These are phyloP conservation scores for Isabelozyma rhagii DNA, from an alignment of 805 yeast genomes.

Conservation along the genomic window DNA sequence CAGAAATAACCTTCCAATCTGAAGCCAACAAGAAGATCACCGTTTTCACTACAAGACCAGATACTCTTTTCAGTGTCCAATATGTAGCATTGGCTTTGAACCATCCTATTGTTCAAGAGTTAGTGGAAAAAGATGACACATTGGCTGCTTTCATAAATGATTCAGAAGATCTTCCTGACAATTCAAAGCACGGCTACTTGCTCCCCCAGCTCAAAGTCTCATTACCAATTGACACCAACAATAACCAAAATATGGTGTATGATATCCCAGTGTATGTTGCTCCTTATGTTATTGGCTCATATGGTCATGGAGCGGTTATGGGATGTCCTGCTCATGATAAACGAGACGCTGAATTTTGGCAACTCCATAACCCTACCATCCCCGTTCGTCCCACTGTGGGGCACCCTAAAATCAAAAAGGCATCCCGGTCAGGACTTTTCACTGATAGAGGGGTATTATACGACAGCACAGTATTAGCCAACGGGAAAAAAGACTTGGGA, in stretches of 20 bases:
- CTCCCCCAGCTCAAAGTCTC: constrained; percentile 39
- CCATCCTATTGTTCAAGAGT: constrained; percentile 55
- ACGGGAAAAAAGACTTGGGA: constrained; percentile 28
- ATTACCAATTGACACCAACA: constrained; percentile 55
- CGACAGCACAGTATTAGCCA: constrained; percentile 20
- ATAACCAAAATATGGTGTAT: constrained; percentile 8
- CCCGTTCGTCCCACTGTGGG: constrained; percentile 46
- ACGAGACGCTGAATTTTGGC: constrained; percentile 84
- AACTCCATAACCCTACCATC: constrained; percentile 47
- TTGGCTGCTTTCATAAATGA: constrained; percentile 53
- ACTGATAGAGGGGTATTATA: constrained; percentile 41
- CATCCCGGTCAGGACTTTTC: constrained; percentile 38
- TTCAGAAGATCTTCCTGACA: constrained; percentile 26
- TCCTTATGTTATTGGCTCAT: constrained; percentile 79
- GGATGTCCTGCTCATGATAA: constrained; percentile 95
- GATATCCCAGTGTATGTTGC: constrained; percentile 80
- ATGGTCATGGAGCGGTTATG: constrained; percentile 96
- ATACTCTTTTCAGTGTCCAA: constrained; percentile 80
- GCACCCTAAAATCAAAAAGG: constrained; percentile 20
- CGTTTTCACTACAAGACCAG: constrained; percentile 87
- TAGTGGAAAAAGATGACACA: constrained; percentile 33
- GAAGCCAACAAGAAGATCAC: constrained; percentile 26
- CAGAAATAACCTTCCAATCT: constrained; percentile 54
- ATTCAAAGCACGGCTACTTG: constrained; percentile 52
- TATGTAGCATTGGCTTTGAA: constrained; percentile 73